Base-by-base conservation (phyloP, 2,329 filamentous ascomycete genomes). In the Colletotrichum simmondsii region DNA sequence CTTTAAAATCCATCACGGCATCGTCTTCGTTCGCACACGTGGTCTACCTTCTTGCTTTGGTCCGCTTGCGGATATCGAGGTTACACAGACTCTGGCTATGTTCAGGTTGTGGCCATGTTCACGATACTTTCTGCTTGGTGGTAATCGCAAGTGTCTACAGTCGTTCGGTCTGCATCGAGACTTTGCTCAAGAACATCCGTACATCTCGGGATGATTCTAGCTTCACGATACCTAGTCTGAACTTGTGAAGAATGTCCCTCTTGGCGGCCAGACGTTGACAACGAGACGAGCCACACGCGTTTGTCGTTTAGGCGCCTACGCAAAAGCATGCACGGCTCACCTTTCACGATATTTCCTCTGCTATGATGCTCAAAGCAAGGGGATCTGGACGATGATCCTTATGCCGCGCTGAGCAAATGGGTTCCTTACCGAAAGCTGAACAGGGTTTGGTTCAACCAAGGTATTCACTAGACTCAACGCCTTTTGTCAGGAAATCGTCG, bases 401-500 rank as follows among this genome's bases (percentile, higher is more conserved):
- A 58, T 30, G 28, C 30, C 14, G 7, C 16, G 58, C 22, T 35
- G 24, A 22, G 35, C 4, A 16, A 11, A n/a, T 53, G 22, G 14
- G 22, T 14, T 37, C 22, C 37, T 12, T 32, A 7, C 4, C 28
- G 28, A 42, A 14, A 57, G 12, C 24, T 16, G 42, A 26, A 28
- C 28, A 26, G 30, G 11, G 1, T 46, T 32, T 26, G 24, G 53
- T 42, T 32, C 37, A 59, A 52, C n/a, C 65, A 30, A 52, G 42
- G 19, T 22, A 62, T 19, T 53, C 37, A 22, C 35, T 16, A 30
- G 46, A 6, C 42, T 59, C 53, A 42, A n/a, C 57, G 10, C 49
- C 49, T 14, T 35, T n/a, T 22, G 37, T 37, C 52, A 72, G 28
- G 42, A 52, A 52, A 37, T 60, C 65, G 54, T 69, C 59, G 53